Evolutionary conservation across 805 yeast genomes (phyloP).

Genomic region (Candida corydali): DNA sequence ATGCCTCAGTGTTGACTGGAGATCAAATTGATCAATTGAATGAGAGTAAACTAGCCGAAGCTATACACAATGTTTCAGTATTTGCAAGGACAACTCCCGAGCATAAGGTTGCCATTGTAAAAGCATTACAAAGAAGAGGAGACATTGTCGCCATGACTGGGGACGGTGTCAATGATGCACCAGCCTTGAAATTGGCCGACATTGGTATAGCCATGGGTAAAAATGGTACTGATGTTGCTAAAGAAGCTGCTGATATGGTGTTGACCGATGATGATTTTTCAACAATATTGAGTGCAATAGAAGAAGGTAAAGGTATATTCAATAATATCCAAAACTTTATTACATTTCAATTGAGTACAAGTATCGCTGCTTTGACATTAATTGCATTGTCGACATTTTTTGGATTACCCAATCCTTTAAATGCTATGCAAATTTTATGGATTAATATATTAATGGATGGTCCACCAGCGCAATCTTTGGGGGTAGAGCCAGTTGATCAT

Average conservation of each 20-base stretch:
- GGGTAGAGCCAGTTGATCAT: conserved; percentile 96
- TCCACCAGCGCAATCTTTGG: conserved; percentile 96
- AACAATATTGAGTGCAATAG: conserved; percentile 88
- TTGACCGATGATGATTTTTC: conserved; percentile 95
- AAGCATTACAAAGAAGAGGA: conserved; percentile 85
- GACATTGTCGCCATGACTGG: conserved; percentile 99
- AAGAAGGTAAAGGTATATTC: conserved; percentile 97
- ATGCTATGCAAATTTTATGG: conserved; percentile 98
- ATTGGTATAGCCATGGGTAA: conserved; percentile 93
- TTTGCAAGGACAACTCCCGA: conserved; percentile 96
- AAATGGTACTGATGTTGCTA: conserved; percentile 97
- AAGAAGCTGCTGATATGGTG: conserved; percentile 98
- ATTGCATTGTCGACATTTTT: conserved; percentile 85
- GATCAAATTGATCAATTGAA: conserved; percentile 71
- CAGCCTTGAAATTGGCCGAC: conserved; percentile 94
- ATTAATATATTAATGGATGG: conserved; percentile 98
- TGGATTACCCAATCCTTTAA: conserved; percentile 87
- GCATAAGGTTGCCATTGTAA: conserved; percentile 84
- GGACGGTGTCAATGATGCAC: conserved; percentile 98
- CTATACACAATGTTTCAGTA: conserved; percentile 77
- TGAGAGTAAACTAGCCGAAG: conserved; percentile 68
- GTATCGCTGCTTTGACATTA: conserved; percentile 89
- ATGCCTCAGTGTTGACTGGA: conserved; percentile 76
- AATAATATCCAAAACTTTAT: conserved; percentile 91
- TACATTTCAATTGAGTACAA: conserved; percentile 93